Percentiles rank a stretch among this genome's conserved stretches.
Evolutionary conservation across 768 basidiomycete species (phyloP).

Genomic region (Boletus vinaceobasis): DNA sequence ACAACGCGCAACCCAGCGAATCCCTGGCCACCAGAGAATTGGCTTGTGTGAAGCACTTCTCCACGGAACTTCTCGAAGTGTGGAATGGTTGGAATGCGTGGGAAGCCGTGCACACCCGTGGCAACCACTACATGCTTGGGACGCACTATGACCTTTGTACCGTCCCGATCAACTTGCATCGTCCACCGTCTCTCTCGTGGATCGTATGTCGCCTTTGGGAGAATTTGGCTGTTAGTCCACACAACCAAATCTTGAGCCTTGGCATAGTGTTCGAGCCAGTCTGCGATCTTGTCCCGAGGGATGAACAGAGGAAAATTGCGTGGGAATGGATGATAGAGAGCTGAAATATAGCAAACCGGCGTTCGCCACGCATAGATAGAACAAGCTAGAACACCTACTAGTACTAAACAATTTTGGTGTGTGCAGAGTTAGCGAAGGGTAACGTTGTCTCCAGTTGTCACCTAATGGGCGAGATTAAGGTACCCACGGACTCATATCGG

Average conservation of each 20-base stretch:
- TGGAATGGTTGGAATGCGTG: not conserved
- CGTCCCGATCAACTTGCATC: not conserved
- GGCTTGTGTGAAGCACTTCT: conserved; percentile 6
- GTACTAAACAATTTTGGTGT: not conserved
- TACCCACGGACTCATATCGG: not conserved
- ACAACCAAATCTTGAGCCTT: conserved; percentile 4
- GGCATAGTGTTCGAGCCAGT: conserved; percentile 4
- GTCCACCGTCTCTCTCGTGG: conserved; percentile 1
- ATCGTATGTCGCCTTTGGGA: conserved; percentile 1
- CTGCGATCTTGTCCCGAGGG: conserved; percentile 2
- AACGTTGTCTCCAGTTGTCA: conserved; percentile 7
- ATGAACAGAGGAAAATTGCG: conserved; percentile 3
- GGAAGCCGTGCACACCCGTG: conserved; percentile 1
- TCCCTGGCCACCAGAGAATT: conserved; percentile 16
- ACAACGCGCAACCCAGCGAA: conserved; percentile 26
- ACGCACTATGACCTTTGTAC: not conserved
- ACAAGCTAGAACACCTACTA: not conserved
- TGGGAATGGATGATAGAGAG: conserved; percentile 3
- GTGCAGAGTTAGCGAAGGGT: conserved; percentile 4
- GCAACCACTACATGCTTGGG: conserved; percentile 3
- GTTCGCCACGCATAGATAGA: not conserved
- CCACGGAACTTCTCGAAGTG: not conserved
- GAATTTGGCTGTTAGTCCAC: conserved; percentile 5
- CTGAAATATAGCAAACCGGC: not conserved
- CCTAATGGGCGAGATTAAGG: not conserved